A percentile compares a stretch with the other conserved stretches of the same genome.
These are phyloP conservation scores for Penicillium nordicum DNA, from an alignment of 2,329 filamentous ascomycete species.

Conservation along the genomic window DNA sequence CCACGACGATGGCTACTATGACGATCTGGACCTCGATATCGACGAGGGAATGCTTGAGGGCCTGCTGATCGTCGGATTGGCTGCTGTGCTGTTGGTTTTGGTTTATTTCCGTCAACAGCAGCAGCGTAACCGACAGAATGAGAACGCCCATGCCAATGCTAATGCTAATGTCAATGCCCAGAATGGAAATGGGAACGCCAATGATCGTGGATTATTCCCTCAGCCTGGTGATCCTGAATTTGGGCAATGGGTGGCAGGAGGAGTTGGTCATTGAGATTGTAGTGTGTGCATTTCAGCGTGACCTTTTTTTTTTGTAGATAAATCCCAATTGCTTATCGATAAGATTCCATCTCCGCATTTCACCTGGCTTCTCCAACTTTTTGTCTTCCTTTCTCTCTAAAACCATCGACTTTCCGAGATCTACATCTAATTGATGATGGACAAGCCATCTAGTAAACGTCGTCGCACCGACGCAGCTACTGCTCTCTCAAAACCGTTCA, in stretches of 20 bases:
- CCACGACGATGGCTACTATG: conserved; percentile 53
- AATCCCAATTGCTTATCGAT: conserved; percentile 17
- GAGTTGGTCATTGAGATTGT: conserved; percentile 52
- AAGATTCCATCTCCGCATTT: conserved; percentile 6
- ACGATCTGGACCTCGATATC: conserved; percentile 60
- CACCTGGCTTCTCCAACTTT: not conserved
- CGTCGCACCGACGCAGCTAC: conserved; percentile 59
- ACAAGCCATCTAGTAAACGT: conserved; percentile 52
- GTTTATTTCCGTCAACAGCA: conserved; percentile 67
- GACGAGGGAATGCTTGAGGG: conserved; percentile 82
- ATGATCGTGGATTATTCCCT: conserved; percentile 60
- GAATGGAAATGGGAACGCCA: conserved; percentile 27
- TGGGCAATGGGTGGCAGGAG: conserved; percentile 65
- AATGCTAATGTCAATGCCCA: conserved; percentile 24
- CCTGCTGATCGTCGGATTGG: conserved; percentile 74
- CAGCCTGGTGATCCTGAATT: conserved; percentile 65
- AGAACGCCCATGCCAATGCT: conserved; percentile 31
- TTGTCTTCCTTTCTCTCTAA: not conserved
- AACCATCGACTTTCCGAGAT: not conserved
- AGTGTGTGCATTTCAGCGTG: conserved; percentile 1
- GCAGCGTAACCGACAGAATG: conserved; percentile 40
- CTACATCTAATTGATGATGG: conserved; percentile 11
- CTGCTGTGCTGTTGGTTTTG: conserved; percentile 69
- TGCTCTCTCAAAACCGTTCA: conserved; percentile 68
- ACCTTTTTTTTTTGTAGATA: conserved; percentile 17